A percentile compares a stretch with the other conserved stretches of the same genome.
Conservation (phyloP, 2,329 filamentous ascomycete species). For the Rachicladosporium sp. region DNA sequence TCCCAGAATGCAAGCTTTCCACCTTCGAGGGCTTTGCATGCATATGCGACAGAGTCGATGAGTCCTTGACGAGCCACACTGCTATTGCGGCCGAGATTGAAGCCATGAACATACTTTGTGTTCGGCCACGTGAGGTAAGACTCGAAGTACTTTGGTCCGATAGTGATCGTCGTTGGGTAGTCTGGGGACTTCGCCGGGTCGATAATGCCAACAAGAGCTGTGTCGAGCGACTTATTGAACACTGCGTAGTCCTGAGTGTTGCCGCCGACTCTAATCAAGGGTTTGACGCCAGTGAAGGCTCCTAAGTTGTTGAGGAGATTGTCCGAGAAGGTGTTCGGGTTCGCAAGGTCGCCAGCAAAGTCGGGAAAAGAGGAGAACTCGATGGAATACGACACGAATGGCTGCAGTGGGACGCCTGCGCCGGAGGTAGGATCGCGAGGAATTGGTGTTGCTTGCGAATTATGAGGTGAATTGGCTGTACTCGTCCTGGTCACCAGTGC, state of each 20-base stretch:
- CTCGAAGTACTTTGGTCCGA: conserved; percentile 52
- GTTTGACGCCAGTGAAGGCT: conserved; percentile 43
- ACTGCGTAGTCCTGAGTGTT: conserved; percentile 55
- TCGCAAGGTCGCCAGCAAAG: conserved; percentile 41
- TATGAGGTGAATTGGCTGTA: too few species aligned
- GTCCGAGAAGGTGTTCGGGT: conserved; percentile 48
- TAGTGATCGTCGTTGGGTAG: conserved; percentile 48
- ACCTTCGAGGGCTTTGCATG: conserved; percentile 42
- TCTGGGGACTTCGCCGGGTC: conserved; percentile 40
- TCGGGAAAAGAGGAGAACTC: conserved; percentile 43
- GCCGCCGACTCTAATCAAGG: conserved; percentile 51
- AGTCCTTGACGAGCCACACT: conserved; percentile 41
- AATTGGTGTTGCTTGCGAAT: background rate
- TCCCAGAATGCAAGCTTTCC: conserved; percentile 46
- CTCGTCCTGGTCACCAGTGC: too few species aligned
- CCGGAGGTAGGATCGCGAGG: conserved; percentile 6
- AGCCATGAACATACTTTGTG: conserved; percentile 48
- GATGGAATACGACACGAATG: conserved; percentile 42
- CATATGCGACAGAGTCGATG: conserved; percentile 42
- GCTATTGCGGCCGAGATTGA: conserved; percentile 46
- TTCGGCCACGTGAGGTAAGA: conserved; percentile 47
- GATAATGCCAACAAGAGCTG: conserved; percentile 41
- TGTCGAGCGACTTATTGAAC: conserved; percentile 41
- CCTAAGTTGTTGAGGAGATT: conserved; percentile 47
- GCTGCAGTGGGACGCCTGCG: conserved; percentile 24